Percentiles rank a stretch among this genome's conserved stretches.
Evolutionary conservation across 169 alveolate genomes (phyloP).

Genomic region (Eimeria sp.): DNA sequence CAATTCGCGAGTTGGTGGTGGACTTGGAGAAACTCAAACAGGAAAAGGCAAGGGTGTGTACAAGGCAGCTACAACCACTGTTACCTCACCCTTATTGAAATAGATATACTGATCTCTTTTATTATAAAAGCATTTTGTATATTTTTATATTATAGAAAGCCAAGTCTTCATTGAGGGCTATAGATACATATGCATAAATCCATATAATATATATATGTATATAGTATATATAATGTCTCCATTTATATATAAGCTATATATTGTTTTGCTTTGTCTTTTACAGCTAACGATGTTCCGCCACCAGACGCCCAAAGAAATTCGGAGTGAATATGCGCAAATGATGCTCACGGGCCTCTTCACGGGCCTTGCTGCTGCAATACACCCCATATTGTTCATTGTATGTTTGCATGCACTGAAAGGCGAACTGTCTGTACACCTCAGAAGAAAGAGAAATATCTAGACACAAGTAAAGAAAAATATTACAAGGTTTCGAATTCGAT

Average conservation of each 20-base stretch:
- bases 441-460: too few relatives aligned
- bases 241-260: too few relatives aligned
- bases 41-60: constrained; percentile 30
- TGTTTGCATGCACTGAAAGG: not conserved
- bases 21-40: constrained; percentile 4
- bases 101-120: too few relatives aligned
- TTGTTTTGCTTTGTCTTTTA: not conserved
- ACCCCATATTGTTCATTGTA: constrained; percentile 28
- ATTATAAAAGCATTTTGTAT: too few relatives aligned
- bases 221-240: too few relatives aligned
- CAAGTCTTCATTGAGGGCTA: too few relatives aligned
- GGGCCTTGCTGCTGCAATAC: constrained; percentile 48
- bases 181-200: too few relatives aligned
- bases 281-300: constrained; percentile 49
- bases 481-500: not conserved
- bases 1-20: not conserved
- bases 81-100: too few relatives aligned
- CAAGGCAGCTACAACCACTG: not conserved
- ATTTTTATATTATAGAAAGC: too few relatives aligned
- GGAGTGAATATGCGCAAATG: constrained; percentile 30
- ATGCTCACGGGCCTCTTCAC: constrained; percentile 57
- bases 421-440: not conserved
- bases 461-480: not conserved
- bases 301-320: constrained; percentile 50
- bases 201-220: too few relatives aligned